Base-by-base conservation (phyloP, 331 rosid species). In the Dryas integrifolia region DNA sequence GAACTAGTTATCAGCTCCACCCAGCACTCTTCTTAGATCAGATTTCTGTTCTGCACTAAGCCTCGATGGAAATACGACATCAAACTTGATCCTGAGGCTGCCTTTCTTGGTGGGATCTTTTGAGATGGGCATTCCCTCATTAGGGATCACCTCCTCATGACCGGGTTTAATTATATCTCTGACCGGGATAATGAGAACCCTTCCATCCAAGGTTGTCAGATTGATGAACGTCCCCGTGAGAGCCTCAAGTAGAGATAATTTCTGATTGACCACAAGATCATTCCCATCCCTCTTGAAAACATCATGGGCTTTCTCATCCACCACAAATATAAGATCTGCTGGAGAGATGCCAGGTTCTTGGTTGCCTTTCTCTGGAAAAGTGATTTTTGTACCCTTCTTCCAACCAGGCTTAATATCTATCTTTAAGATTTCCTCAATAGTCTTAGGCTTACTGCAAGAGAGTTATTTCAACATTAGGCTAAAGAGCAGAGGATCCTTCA, bases 351-450 rank as follows among this genome's bases (percentile, higher is more conserved):
- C 93, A 16, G 82, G 81, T 58, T 78, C 85, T 78, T 86, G 86
- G 76, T 86, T 85, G 15, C 93, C 97, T 73, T 80, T 86, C 55
- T 81, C 88, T 0, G 90, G 93, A 65, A 92, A 92, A 5, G 88
- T 92, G 72, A 92, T 82, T 72, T 86, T 87, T 24, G 96, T 92
- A 50, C 93, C 97, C 79, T 89, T 92, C 77, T 85, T 92, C 97
- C 97, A 92, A 49, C 96, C 97, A 47, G 96, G 97, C 76, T 86
- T 51, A 53, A 92, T 76, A 35, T 83, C 83, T 44, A 92, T 89
- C 85, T 76, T 86, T 70, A 89, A 63, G 50, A 63, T 74, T 75
- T 84, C 97, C 56, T 91, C 96, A 30, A 79, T 73, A 39, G 46
- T 60, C 76, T 83, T 86, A 0, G 82, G 58, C 56, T 21, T 67